Conservation (phyloP, 2,329 filamentous ascomycete genomes). For the Celoporthe dispersa region DNA sequence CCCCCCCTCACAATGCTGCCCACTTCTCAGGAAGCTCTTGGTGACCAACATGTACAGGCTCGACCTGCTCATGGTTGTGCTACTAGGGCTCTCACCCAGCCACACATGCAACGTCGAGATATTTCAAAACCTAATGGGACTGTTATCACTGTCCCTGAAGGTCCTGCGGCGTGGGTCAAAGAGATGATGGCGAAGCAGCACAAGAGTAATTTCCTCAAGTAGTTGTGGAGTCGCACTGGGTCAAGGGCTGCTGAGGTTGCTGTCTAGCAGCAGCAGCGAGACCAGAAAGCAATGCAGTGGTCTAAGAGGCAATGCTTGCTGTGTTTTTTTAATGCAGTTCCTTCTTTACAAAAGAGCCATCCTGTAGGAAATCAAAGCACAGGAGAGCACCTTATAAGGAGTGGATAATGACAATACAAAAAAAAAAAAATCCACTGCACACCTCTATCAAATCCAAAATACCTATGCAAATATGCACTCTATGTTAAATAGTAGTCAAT, state of each 20-base stretch:
- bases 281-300: not conserved
- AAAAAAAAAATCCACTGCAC: not conserved
- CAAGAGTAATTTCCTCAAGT: not conserved
- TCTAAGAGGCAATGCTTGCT: not conserved
- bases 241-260: too few species aligned
- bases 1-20: not conserved
- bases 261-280: not conserved
- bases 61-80: not conserved
- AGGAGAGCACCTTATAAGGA: not conserved
- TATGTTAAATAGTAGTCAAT: not conserved
- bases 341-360: not conserved
- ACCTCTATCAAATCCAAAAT: not conserved
- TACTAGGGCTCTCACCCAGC: not conserved
- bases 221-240: not conserved
- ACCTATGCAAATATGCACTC: not conserved
- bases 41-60: conserved; percentile 14
- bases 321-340: not conserved
- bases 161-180: not conserved
- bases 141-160: not conserved
- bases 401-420: not conserved
- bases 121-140: not conserved
- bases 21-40: conserved; percentile 1
- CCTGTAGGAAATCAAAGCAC: not conserved
- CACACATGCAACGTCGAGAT: not conserved
- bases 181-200: conserved; percentile 10